Evolutionary conservation across 2,329 filamentous ascomycete species (phyloP).

Genomic region (Verticillium albo-atrum): DNA sequence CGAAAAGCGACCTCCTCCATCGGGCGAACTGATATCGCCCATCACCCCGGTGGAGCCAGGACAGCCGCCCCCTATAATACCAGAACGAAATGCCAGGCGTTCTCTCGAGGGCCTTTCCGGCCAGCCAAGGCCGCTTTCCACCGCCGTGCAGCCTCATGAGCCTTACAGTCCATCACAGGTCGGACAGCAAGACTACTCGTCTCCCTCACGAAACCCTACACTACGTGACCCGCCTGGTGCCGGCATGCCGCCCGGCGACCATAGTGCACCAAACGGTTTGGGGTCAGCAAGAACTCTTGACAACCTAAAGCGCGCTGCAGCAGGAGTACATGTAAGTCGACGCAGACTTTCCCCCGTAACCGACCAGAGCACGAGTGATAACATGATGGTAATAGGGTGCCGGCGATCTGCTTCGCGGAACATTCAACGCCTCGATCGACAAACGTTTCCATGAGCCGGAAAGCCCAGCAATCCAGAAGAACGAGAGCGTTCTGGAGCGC

Average conservation of each 20-base stretch:
- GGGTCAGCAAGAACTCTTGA: slow-evolving; percentile 2
- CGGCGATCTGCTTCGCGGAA: slow-evolving; percentile 17
- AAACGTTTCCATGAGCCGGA: slow-evolving; percentile 8
- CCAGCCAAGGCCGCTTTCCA: neutral
- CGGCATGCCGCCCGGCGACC: neutral
- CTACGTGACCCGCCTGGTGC: neutral
- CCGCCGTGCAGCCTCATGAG: neutral
- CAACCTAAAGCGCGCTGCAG: slow-evolving; percentile 6
- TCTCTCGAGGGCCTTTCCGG: neutral
- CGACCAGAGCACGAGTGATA: neutral
- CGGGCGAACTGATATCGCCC: neutral
- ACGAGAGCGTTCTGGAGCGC: slow-evolving; percentile 7
- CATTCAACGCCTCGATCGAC: slow-evolving; percentile 17
- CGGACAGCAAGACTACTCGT: neutral
- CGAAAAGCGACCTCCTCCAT: neutral
- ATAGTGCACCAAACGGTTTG: neutral
- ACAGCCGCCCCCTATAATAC: neutral
- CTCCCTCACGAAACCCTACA: neutral
- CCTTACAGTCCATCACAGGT: neutral
- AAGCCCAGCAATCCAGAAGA: slow-evolving; percentile 7
- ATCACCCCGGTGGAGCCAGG: neutral
- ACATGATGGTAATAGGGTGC: slow-evolving; percentile 11
- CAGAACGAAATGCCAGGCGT: slow-evolving; percentile 1
- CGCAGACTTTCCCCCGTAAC: neutral
- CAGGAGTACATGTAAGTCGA: slow-evolving; percentile 10